These are phyloP conservation scores for Excoecaria agallocha DNA, from an alignment of 345 rosid genomes.

Conservation along the genomic window DNA sequence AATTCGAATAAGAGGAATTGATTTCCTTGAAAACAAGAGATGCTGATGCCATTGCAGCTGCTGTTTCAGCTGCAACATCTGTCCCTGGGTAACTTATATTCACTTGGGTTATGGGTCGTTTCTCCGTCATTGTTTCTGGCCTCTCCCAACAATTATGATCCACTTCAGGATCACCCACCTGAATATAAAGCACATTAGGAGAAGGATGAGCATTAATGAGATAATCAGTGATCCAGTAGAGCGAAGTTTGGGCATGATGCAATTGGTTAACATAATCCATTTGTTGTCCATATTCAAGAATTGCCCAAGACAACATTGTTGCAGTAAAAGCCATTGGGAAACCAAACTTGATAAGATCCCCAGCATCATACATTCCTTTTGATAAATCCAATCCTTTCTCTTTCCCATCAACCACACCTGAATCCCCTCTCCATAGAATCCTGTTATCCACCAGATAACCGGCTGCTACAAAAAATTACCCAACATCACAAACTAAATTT, in stretches of 20 bases:
- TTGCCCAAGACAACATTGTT: slow-evolving; percentile 30
- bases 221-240: slow-evolving; percentile 31
- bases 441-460: slow-evolving; percentile 21
- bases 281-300: slow-evolving; percentile 28
- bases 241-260: slow-evolving; percentile 24
- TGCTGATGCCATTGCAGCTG: slow-evolving; percentile 35
- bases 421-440: slow-evolving; percentile 34
- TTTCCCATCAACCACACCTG: slow-evolving; percentile 24
- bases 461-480: slow-evolving; percentile 4
- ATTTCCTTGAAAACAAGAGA: slow-evolving; percentile 30
- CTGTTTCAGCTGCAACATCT: slow-evolving; percentile 33
- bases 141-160: slow-evolving; percentile 31
- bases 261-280: slow-evolving; percentile 24
- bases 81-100: slow-evolving; percentile 23
- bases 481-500: no score
- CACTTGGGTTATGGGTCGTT: slow-evolving; percentile 20
- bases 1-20: slow-evolving; percentile 18
- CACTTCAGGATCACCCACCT: slow-evolving; percentile 29
- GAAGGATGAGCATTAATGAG: slow-evolving; percentile 31
- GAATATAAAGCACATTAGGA: slow-evolving; percentile 15
- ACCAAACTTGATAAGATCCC: slow-evolving; percentile 31
- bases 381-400: slow-evolving; percentile 18
- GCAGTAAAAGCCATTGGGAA: slow-evolving; percentile 30
- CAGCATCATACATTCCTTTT: slow-evolving; percentile 32
- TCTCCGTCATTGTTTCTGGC: slow-evolving; percentile 24